Percentiles rank a stretch among this genome's conserved stretches.
Conservation (phyloP, 78 protist species). For the Bigelowiella natans region DNA sequence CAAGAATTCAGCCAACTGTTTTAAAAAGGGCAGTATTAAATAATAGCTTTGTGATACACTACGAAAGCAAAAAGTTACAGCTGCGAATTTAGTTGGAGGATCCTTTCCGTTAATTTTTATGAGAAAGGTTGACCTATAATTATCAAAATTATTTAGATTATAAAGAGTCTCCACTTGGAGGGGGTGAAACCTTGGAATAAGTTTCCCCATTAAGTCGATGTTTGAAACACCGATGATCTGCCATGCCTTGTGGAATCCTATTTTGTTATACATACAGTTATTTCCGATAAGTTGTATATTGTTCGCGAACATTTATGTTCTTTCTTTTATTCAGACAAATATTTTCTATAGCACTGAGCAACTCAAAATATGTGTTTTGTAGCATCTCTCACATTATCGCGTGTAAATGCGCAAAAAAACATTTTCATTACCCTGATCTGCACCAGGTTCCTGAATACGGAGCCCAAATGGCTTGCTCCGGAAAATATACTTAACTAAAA, state of each 20-base stretch:
- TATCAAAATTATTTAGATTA: neutral
- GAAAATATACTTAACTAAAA: neutral
- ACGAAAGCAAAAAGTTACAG: no score
- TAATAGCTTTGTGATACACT: no score
- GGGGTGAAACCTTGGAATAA: neutral
- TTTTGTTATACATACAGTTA: no score
- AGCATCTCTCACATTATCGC: no score
- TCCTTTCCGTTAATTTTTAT: neutral
- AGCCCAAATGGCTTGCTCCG: neutral
- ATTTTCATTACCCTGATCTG: no score
- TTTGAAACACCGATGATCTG: neutral
- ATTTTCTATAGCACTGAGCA: no score
- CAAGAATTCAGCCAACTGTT: neutral
- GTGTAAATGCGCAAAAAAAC: no score
- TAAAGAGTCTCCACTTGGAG: neutral
- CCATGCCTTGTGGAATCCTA: neutral
- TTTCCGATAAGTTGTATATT: no score
- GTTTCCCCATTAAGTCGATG: neutral
- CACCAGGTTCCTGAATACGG: neutral
- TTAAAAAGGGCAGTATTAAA: no score
- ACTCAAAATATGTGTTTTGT: no score
- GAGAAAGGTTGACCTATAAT: neutral
- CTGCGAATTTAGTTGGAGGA: neutral
- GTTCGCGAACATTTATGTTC: no score
- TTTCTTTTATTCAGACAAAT: no score